phyloP scores from a whole-genome alignment of 2,329 filamentous ascomycete species.

The Colletotrichum sp. region DNA sequence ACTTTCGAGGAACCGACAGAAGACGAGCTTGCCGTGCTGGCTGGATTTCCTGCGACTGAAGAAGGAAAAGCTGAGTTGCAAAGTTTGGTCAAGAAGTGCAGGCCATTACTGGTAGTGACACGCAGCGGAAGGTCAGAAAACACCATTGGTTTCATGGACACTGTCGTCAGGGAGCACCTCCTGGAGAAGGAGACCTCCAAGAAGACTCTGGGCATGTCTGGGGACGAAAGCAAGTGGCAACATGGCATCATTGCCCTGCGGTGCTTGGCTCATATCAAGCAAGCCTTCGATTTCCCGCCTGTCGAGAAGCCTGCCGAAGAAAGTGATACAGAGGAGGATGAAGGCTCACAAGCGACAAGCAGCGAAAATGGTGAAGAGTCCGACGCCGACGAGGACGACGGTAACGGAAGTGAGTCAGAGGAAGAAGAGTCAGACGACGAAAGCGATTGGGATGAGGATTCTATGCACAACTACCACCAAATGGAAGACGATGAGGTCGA shows the following conservation, averaged over 20 bases:
- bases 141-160: slow-evolving; percentile 31
- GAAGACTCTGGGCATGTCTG: slow-evolving; percentile 38
- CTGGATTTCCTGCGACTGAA: slow-evolving; percentile 34
- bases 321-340: neutral
- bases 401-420: neutral
- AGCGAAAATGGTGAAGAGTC: neutral
- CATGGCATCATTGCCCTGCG: slow-evolving; percentile 45
- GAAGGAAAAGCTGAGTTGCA: slow-evolving; percentile 37
- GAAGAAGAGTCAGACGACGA: slow-evolving; percentile 5
- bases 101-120: slow-evolving; percentile 30
- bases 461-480: slow-evolving; percentile 23
- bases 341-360: neutral
- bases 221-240: slow-evolving; percentile 43
- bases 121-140: slow-evolving; percentile 16
- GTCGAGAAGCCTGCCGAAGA: neutral
- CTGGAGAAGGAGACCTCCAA: slow-evolving; percentile 33
- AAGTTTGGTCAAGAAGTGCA: slow-evolving; percentile 40
- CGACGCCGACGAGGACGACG: neutral
- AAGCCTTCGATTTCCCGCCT: slow-evolving; percentile 32
- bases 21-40: slow-evolving; percentile 39
- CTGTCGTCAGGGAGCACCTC: slow-evolving; percentile 42
- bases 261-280: slow-evolving; percentile 40
- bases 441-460: slow-evolving; percentile 8
- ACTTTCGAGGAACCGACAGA: slow-evolving; percentile 45
- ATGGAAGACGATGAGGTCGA: slow-evolving; percentile 25